Base-by-base conservation (phyloP, 257 asterid species). In the Solanum rostratum region DNA sequence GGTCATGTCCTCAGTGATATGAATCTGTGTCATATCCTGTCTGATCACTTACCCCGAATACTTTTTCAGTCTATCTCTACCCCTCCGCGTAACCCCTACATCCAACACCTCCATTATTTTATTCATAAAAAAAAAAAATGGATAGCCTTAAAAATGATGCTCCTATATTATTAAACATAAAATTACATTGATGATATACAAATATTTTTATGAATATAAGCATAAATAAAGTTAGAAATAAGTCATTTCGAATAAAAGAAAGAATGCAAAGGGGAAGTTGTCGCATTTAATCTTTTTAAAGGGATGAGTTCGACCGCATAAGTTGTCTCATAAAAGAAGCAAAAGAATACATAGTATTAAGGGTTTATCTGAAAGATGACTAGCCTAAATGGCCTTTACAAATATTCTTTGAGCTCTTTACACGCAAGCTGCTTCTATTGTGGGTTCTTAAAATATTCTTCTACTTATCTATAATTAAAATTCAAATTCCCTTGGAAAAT, bases 391-490 rank as follows among this genome's bases (percentile, higher is more conserved):
- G 57, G 9, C 87, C 85, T 87, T 80, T 59, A 53, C 50, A 84
- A 63, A 79, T 84, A 84, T 86, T 86, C 84, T 27, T 27, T 13
- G 62, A 33, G 33, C 69, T 53, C 88, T 85, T 87, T 87, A 85
- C 86, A 84, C 84, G 74, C 82, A 87, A 84, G 86, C 86, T 73
- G 20, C 63, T 81, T 82, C 85, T 70, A 84, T 65, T 43, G 33
- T 53, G 52, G 46, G 29, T 3, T 33, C 71, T 62, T 80, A 53
- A 69, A 57, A 52, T 24, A 70, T 54, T 49, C 20, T 55, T 29
- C 7, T 6, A 30, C n/a, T 41, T 74, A 74, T 46, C 79, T 22
- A 3, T 46, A 46, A 24, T 14, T 13, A 1, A 29, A 84, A 85
- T 69, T 45, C 52, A 33, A 81, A 80, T 73, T 79, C 59, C 16